Base-by-base conservation (phyloP, 2,329 filamentous ascomycete genomes). In the Diaporthe ilicicola region DNA sequence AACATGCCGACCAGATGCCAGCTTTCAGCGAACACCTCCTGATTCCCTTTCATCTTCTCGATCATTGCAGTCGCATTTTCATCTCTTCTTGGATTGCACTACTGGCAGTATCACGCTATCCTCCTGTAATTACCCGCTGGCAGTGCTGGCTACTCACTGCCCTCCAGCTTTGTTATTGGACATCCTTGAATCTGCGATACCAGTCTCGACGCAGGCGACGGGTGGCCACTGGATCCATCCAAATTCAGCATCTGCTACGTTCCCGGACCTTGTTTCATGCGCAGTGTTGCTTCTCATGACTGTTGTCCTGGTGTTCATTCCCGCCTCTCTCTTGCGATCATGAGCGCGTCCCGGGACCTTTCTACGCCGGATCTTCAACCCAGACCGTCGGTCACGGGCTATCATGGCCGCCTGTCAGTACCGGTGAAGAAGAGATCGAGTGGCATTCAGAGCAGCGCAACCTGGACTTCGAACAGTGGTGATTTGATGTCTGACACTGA, bases 391-490 rank as follows among this genome's bases (percentile, higher is more conserved):
- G 56, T 54, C 34, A 67, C 70, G 9, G 62, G 69, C n/a, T 71
- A 54, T n/a, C 51, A 64, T 29, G 65, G 69, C n/a, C 59, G 51
- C 15, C 32, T 71, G 50, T 51, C 56, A 9, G 37, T 71, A n/a
- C 55, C 69, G 8, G 65, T 69, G 65, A 64, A 73, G n/a, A 73
- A 73, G 44, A 62, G 64, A 22, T 73, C 71, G 7, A 73, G 64
- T 32, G 69, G 71, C 22, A 59, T 69, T 44, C 75, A 42, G 66
- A 86, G 81, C 73, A 89, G 86, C 76, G 85, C 83, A 51, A 90
- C 87, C 3, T 91, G 89, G 89, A 85, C 87, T 0, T 86, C 87
- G 22, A 87, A 86, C 51, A 88, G 85, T 69, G 86, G 84, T 48
- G 87, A 87, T 39, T 75, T 83, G 22, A 76, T 84, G 39, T 84